These are phyloP conservation scores for Podosphaera xanthii DNA, from an alignment of 2,329 filamentous ascomycete species.

Conservation along the genomic window DNA sequence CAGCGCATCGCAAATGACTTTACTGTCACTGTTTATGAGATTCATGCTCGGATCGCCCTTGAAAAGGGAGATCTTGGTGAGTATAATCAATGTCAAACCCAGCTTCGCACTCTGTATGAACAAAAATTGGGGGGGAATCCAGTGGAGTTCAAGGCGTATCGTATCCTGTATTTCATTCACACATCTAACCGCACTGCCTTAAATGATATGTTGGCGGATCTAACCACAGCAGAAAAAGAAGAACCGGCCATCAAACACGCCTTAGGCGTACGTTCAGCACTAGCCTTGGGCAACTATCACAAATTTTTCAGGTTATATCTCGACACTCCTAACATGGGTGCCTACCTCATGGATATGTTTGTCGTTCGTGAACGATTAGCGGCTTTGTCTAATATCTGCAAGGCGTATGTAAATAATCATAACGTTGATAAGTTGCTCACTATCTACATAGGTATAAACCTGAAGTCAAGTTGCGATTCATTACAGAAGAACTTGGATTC, in stretches of 20 bases:
- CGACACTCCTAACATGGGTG: conserved; percentile 87
- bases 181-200: conserved; percentile 95
- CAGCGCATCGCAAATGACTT: conserved; percentile 95
- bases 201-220: conserved; percentile 95
- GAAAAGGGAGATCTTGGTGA: conserved; percentile 99
- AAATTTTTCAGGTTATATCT: conserved; percentile 94
- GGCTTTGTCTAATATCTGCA: conserved; percentile 80
- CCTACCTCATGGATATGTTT: conserved; percentile 99
- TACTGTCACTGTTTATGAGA: conserved; percentile 90
- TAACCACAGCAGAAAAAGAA: conserved; percentile 91
- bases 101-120: conserved; percentile 76
- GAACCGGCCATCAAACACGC: conserved; percentile 74
- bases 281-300: conserved; percentile 90
- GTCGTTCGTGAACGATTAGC: conserved; percentile 78
- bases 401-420: conserved; percentile 45
- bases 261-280: conserved; percentile 67
- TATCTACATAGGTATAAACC: conserved; percentile 54
- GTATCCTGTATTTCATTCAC: conserved; percentile 98
- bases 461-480: conserved; percentile 68
- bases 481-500: conserved; percentile 90
- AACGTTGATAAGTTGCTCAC: conserved; percentile 22
- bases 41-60: conserved; percentile 87
- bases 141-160: conserved; percentile 95
- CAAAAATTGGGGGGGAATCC: conserved; percentile 71
- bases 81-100: conserved; percentile 99